These are phyloP conservation scores for Trypanosoma avium DNA, from an alignment of 208 protist species.

Conservation along the genomic window DNA sequence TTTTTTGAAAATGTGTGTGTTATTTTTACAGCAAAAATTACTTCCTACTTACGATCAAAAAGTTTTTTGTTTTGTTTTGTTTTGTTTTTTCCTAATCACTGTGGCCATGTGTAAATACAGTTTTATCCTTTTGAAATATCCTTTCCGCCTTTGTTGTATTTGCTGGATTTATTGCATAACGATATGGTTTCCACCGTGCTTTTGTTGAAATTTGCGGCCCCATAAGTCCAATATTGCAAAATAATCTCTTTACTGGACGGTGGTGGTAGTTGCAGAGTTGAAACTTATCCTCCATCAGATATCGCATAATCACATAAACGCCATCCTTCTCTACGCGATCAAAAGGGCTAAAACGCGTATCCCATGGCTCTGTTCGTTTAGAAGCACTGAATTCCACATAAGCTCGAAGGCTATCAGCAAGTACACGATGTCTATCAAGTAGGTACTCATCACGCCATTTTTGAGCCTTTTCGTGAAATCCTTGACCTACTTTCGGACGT, in stretches of 20 bases:
- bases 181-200: conserved; percentile 88
- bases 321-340: conserved; percentile 90
- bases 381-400: conserved; percentile 90
- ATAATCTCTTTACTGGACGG: conserved; percentile 80
- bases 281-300: conserved; percentile 92
- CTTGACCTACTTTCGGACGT: conserved; percentile 82
- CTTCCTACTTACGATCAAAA: no score
- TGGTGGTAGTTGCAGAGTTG: conserved; percentile 90
- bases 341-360: conserved; percentile 89
- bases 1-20: no score
- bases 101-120: conserved; percentile 71
- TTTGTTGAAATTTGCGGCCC: conserved; percentile 75
- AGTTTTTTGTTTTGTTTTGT: no score
- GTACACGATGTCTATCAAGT: conserved; percentile 79
- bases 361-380: conserved; percentile 85
- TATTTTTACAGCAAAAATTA: no score
- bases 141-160: conserved; percentile 72
- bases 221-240: conserved; percentile 89
- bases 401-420: conserved; percentile 81
- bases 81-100: conserved; percentile 84
- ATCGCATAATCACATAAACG: conserved; percentile 77
- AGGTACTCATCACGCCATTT: conserved; percentile 89
- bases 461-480: conserved; percentile 90
- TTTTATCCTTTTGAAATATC: conserved; percentile 84
- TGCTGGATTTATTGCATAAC: conserved; percentile 74